Base-by-base conservation (phyloP, 2,329 filamentous ascomycete species). In the Zarea fungicola region DNA sequence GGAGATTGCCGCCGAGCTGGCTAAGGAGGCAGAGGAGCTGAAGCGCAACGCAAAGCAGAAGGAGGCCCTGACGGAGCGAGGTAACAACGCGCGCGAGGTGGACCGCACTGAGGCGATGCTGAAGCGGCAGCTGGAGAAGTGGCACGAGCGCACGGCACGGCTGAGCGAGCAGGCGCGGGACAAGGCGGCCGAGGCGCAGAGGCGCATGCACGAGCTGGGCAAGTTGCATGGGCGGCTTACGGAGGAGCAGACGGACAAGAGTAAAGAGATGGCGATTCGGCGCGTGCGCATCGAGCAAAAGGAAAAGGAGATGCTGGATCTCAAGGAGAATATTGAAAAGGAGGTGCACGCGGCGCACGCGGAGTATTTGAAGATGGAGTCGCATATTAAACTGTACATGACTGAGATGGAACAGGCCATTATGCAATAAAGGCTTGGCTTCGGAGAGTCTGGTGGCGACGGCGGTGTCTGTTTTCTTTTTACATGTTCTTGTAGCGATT, bases 241-340 rank as follows among this genome's bases (percentile, higher is more conserved):
- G 1, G 87, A 92, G 62, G 92, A 99, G 74, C 78, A 91, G 54
- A 80, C 80, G 1, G 89, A 93, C 48, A 95, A 95, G 70, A 85
- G 85, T 28, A 85, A 89, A 50, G 92, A 97, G 62, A 95, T 97
- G 72, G 93, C 99, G 73, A 83, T 87, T 62, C 78, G 91, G 59
- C 82, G 88, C 57, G 89, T 96, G n/a, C 77, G 91, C 52, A 97
- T 99, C 55, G 93, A 99, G 70, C 90, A 96, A 73, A 96, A 89
- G 8, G 92, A 97, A 78, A 97, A 97, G 74, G 97, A 97, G 91
- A 99, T 97, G 92, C 83, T 87, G 41, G 93, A 99, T 67, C 77
- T 99, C 58, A 97, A 96, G 64, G 93, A 97, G 65, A 95, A 93
- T 60, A 96, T 99, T 54, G 92, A 97, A 64, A 91, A 85, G 53